A percentile compares a stretch with the other conserved stretches of the same genome.
These are phyloP conservation scores for Setomelanomma holmii DNA, from an alignment of 2,329 filamentous ascomycete species.

Conservation along the genomic window DNA sequence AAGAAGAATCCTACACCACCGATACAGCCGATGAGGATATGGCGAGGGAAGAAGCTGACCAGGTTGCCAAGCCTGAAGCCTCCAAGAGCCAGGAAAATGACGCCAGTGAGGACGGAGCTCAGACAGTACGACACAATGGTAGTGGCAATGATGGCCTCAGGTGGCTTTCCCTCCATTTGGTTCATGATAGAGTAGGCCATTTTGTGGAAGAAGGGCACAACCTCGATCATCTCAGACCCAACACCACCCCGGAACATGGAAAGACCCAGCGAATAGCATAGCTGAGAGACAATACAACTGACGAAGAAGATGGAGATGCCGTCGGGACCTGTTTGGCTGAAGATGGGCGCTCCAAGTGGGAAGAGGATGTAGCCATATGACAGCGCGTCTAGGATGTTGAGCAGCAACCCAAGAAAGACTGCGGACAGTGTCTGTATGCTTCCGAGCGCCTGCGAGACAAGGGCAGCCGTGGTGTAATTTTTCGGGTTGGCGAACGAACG, in stretches of 20 bases:
- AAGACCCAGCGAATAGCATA: slow-evolving; percentile 83
- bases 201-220: slow-evolving; percentile 98
- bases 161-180: slow-evolving; percentile 78
- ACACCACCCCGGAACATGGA: slow-evolving; percentile 91
- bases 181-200: slow-evolving; percentile 91
- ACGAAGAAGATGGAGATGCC: slow-evolving; percentile 99
- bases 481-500: slow-evolving; percentile 65
- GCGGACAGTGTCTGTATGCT: slow-evolving; percentile 79
- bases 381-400: slow-evolving; percentile 92
- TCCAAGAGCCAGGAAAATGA: slow-evolving; percentile 92
- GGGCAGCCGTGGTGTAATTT: slow-evolving; percentile 71
- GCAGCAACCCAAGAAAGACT: slow-evolving; percentile 83
- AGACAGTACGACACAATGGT: slow-evolving; percentile 90
- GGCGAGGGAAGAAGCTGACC: slow-evolving; percentile 94
- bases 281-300: slow-evolving; percentile 91
- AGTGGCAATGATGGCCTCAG: slow-evolving; percentile 88
- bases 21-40: slow-evolving; percentile 96
- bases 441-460: slow-evolving; percentile 69
- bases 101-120: slow-evolving; percentile 88
- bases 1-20: slow-evolving; percentile 97
- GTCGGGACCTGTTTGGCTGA: slow-evolving; percentile 84
- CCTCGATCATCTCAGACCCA: slow-evolving; percentile 97
- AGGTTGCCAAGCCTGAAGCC: slow-evolving; percentile 86
- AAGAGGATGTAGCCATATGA: slow-evolving; percentile 94
- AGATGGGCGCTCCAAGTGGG: slow-evolving; percentile 84